Percentiles rank a stretch among this genome's conserved stretches.
phyloP scores from a whole-genome alignment of 208 protist species.

The Trypanosomatidae sp. region DNA sequence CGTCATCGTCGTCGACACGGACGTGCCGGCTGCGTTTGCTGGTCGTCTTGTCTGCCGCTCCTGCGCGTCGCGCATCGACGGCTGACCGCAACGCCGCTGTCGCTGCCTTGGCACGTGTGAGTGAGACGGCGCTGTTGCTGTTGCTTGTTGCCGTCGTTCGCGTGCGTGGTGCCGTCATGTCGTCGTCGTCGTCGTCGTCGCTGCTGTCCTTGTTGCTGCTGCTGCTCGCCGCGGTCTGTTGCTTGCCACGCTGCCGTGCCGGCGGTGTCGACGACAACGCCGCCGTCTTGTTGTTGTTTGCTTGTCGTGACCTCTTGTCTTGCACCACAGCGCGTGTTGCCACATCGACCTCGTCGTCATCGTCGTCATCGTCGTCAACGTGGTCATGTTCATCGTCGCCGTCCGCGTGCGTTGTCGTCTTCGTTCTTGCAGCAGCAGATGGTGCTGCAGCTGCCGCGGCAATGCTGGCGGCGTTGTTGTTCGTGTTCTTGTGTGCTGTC shows the following conservation, averaged over 20 bases:
- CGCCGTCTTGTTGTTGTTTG: background rate
- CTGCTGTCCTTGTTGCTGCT: background rate
- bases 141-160: too few relatives aligned
- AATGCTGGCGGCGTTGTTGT: background rate
- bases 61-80: too few relatives aligned
- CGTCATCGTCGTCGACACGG: background rate
- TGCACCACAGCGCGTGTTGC: too few relatives aligned
- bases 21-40: background rate
- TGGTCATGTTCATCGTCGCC: slow-evolving; percentile 6
- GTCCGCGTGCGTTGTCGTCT: slow-evolving; percentile 4
- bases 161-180: too few relatives aligned
- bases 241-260: background rate
- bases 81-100: too few relatives aligned
- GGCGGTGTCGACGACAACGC: background rate
- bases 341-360: slow-evolving; percentile 5
- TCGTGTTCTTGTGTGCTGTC: slow-evolving; percentile 7
- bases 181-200: background rate
- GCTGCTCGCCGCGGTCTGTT: background rate
- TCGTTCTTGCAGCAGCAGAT: background rate
- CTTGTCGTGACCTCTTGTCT: too few relatives aligned
- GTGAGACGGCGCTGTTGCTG: too few relatives aligned
- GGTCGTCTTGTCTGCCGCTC: background rate
- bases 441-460: background rate
- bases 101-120: too few relatives aligned
- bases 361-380: slow-evolving; percentile 1